These are phyloP conservation scores for Kregervanrija delftensis DNA, from an alignment of 805 yeast genomes.

Conservation along the genomic window DNA sequence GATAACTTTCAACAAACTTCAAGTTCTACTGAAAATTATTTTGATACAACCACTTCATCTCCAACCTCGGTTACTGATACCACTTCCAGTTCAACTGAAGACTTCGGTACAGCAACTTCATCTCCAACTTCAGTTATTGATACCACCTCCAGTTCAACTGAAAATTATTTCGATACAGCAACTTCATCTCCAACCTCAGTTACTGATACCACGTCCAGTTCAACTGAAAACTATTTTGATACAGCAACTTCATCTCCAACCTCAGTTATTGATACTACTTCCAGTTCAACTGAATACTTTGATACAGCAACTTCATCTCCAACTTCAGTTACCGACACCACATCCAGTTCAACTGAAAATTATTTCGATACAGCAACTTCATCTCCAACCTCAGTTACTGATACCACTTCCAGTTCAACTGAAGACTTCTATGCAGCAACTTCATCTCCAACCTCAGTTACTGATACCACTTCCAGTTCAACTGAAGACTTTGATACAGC, in stretches of 20 bases:
- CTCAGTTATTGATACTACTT: neutral
- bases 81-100: constrained; percentile 6
- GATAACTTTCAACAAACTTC: too few relatives aligned
- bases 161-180: neutral
- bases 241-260: too few relatives aligned
- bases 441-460: neutral
- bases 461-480: neutral
- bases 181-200: neutral
- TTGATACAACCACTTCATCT: too few relatives aligned
- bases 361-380: neutral
- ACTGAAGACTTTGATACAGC: neutral
- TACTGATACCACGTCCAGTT: neutral
- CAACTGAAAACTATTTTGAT: neutral
- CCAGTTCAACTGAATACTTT: neutral
- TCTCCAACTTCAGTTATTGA: neutral
- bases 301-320: constrained; percentile 1
- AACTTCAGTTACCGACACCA: constrained; percentile 7
- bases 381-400: neutral
- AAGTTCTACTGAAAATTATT: too few relatives aligned
- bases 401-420: neutral
- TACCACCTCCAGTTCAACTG: too few relatives aligned
- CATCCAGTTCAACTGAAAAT: neutral
- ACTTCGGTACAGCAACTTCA: neutral
- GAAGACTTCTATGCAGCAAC: neutral
- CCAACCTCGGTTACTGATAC: constrained; percentile 4